phyloP scores from a whole-genome alignment of 2,329 filamentous ascomycete genomes.

The Colletotrichum incanum region DNA sequence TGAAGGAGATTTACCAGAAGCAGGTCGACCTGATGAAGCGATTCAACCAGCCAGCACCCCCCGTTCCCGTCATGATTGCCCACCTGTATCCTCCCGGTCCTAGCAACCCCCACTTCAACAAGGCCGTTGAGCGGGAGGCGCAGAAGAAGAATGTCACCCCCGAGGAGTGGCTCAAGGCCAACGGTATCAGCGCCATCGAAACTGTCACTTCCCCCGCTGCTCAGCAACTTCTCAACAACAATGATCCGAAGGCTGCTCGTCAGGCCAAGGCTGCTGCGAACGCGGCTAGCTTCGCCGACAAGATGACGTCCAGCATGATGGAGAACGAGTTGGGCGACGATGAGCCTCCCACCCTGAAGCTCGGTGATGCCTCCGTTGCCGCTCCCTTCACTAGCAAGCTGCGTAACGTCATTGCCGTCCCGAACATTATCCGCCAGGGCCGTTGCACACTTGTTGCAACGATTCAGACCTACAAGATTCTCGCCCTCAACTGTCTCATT shows the following conservation, averaged over 20 bases:
- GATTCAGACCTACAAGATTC: conserved; percentile 99
- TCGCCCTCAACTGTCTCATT: conserved; percentile 97
- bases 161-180: conserved; percentile 69
- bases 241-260: conserved; percentile 69
- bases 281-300: conserved; percentile 86
- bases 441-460: conserved; percentile 98
- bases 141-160: conserved; percentile 80
- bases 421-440: conserved; percentile 98
- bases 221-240: conserved; percentile 68
- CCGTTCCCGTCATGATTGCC: conserved; percentile 91
- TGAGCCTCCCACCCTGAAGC: conserved; percentile 95
- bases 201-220: conserved; percentile 79
- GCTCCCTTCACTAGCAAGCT: conserved; percentile 98
- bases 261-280: conserved; percentile 79
- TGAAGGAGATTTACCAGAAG: conserved; percentile 99
- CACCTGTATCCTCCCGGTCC: conserved; percentile 95
- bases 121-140: conserved; percentile 90
- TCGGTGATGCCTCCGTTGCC: conserved; percentile 96
- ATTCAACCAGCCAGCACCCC: conserved; percentile 95
- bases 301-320: conserved; percentile 89
- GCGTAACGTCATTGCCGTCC: conserved; percentile 95
- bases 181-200: conserved; percentile 70
- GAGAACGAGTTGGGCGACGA: conserved; percentile 89
- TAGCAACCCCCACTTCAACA: conserved; percentile 92
- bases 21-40: conserved; percentile 91